These are phyloP conservation scores for Gillenia trifoliata DNA, from an alignment of 306 rosid genomes.

Conservation along the genomic window DNA sequence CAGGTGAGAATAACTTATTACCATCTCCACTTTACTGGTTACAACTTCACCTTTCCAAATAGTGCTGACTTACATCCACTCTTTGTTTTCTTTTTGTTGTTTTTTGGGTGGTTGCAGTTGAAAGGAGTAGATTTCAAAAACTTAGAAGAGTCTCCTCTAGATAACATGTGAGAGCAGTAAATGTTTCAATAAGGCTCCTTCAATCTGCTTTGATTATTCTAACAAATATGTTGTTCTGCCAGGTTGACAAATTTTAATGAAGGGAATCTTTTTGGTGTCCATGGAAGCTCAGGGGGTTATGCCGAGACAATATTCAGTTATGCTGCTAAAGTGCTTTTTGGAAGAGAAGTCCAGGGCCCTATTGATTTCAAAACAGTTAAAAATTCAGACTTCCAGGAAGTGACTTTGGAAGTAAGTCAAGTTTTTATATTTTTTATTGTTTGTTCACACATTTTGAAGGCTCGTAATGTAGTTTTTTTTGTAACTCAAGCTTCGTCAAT, in stretches of 20 bases:
- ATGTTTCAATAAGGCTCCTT: slow-evolving; percentile 8
- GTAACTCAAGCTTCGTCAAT: not conserved
- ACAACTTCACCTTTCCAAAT: not conserved
- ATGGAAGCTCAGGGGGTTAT: slow-evolving; percentile 92
- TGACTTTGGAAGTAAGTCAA: slow-evolving; percentile 65
- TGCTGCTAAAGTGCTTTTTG: slow-evolving; percentile 74
- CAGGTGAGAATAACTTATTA: slow-evolving; percentile 44
- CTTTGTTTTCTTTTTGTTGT: not conserved
- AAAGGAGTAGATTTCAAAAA: slow-evolving; percentile 59
- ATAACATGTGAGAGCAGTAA: slow-evolving; percentile 50
- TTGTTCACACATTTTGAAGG: not conserved
- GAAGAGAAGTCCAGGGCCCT: slow-evolving; percentile 67
- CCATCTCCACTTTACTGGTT: slow-evolving; percentile 3
- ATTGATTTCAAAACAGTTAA: slow-evolving; percentile 57
- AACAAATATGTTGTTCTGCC: slow-evolving; percentile 23
- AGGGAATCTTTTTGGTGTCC: slow-evolving; percentile 71
- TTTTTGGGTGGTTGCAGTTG: slow-evolving; percentile 43
- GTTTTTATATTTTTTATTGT: slow-evolving; percentile 5
- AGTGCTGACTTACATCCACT: not conserved
- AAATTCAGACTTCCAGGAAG: slow-evolving; percentile 88
- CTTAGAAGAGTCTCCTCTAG: slow-evolving; percentile 74
- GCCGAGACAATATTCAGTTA: slow-evolving; percentile 76
- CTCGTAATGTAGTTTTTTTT: not conserved
- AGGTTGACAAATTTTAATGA: slow-evolving; percentile 72
- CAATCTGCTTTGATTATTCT: not conserved